Evolutionary conservation across 805 yeast species (phyloP), one percentile per base, ranked within the genome.

Genomic region (Cyberlindnera mississippiensis): DNA sequence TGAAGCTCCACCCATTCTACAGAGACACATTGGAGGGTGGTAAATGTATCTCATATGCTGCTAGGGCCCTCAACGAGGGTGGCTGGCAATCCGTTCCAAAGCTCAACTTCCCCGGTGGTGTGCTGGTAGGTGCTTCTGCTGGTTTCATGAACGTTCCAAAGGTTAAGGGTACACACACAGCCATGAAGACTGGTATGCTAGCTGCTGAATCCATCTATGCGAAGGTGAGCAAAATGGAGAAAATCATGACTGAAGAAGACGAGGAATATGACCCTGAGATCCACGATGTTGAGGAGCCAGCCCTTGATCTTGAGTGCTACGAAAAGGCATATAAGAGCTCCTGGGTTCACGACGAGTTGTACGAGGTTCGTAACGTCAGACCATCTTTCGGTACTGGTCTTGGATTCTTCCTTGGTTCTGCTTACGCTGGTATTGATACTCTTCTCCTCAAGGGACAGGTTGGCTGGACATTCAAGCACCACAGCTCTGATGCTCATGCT

Each of bases 131-230:
- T 26, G 93, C 95, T 43, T 71, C 95, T 43, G 99, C 99, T 4
- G 99, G 99, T 1, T 91, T 93, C 63, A 76, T 93, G 78, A 93
- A 93, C 60, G 98, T 93, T 33, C 97, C 99, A 40, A 93, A 91
- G 63, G 86, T 93, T 57, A 93, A 93, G 67, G 99, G 99, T 13
- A 82, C 97, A 0, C 99, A 93, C 62, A 91, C 96, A 1, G 98
- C 99, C 1, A 87, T 93, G 80, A 93, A 93, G 64, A 75, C 93
- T 9, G 99, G 98, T 26, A 82, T 93, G 75, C 64, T 93, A 22
- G 99, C 99, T 2, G 99, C 98, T 2, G 97, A 93, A 56, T 61
- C 75, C 17, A 84, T 89, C 32, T 88, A 71, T 55, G 68, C 71
- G 36, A 73, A 67, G 8, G 65, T 84, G 38, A 69, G 76, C 2